Conservation (phyloP, 768 basidiomycete genomes). For the Boletus rufocinnamomeus region DNA sequence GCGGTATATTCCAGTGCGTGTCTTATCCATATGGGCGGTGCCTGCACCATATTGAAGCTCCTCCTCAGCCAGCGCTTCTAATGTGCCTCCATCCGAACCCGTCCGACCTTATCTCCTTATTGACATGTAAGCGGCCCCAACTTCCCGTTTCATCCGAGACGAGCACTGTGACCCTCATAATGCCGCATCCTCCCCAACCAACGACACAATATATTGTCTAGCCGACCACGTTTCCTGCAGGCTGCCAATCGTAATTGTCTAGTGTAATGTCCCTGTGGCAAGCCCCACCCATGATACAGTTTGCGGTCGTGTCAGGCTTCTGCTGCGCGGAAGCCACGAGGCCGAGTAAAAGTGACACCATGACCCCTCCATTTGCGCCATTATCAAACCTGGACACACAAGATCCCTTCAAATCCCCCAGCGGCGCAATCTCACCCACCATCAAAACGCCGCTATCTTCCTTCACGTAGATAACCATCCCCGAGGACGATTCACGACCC, state of each 20-base stretch:
- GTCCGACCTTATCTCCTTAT: constrained; percentile 21
- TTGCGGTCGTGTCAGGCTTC: constrained; percentile 6
- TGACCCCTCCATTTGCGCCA: constrained; percentile 6
- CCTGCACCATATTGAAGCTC: constrained; percentile 4
- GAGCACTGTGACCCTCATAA: neutral
- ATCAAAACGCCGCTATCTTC: neutral
- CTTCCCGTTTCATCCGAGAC: neutral
- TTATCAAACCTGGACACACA: constrained; percentile 5
- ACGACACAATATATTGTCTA: neutral
- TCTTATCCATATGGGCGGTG: constrained; percentile 14
- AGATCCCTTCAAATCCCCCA: neutral
- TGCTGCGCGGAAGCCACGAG: constrained; percentile 18
- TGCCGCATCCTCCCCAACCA: neutral
- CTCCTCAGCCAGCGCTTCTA: constrained; percentile 14
- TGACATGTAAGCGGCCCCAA: neutral
- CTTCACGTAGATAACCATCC: neutral
- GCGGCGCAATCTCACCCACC: neutral
- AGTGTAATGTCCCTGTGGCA: neutral
- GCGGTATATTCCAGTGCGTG: constrained; percentile 22
- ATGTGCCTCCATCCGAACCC: constrained; percentile 18
- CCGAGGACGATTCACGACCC: constrained; percentile 4
- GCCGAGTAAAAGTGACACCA: neutral
- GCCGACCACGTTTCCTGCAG: neutral
- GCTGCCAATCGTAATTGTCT: neutral
- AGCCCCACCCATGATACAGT: constrained; percentile 1